phyloP scores from a whole-genome alignment of 805 yeast genomes.

The Metschnikowia anglica region DNA sequence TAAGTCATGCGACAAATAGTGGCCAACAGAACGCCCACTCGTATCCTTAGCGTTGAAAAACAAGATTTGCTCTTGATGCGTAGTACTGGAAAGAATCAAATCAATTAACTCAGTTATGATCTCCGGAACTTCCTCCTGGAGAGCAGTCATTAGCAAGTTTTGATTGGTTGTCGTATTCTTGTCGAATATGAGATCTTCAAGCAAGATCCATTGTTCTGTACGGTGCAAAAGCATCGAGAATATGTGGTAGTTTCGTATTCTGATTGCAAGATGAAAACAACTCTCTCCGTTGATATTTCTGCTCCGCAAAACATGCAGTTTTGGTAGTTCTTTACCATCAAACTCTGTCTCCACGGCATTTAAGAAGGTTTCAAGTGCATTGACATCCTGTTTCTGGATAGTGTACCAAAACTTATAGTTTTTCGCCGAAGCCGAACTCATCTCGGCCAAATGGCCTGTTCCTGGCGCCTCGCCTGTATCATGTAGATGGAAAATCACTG shows the following conservation, averaged over 20 bases:
- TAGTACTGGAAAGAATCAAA: conserved; percentile 42
- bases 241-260: conserved; percentile 43
- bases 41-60: conserved; percentile 55
- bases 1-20: conserved; percentile 61
- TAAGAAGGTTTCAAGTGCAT: conserved; percentile 19
- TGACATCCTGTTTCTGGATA: conserved; percentile 36
- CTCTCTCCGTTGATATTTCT: conserved; percentile 62
- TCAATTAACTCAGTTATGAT: conserved; percentile 46
- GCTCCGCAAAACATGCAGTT: conserved; percentile 25
- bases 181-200: conserved; percentile 70
- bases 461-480: conserved; percentile 11
- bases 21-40: conserved; percentile 65
- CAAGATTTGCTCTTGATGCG: conserved; percentile 43
- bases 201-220: conserved; percentile 50
- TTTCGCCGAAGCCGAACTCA: conserved; percentile 41
- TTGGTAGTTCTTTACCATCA: conserved; percentile 20
- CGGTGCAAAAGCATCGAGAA: conserved; percentile 48
- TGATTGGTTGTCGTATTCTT: conserved; percentile 49
- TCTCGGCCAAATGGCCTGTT: conserved; percentile 33
- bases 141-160: conserved; percentile 59
- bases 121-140: conserved; percentile 51
- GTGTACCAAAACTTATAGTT: conserved; percentile 57
- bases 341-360: conserved; percentile 11
- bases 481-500: conserved; percentile 63
- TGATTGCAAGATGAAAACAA: conserved; percentile 60